Conservation (phyloP, 441 rosid species). For the Biscutella laevigata region DNA sequence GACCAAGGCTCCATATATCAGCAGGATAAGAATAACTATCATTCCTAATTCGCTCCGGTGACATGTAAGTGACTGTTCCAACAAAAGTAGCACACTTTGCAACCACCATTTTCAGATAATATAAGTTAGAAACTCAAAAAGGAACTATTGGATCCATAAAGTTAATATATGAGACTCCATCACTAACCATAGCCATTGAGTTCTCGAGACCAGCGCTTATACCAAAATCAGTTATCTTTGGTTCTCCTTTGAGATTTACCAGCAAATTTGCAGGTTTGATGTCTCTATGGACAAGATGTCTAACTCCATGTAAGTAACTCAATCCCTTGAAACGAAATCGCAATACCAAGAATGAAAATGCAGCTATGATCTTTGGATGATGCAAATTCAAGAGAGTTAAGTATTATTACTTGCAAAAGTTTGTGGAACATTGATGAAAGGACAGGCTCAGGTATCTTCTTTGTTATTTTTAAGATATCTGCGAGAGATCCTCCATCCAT, state of each 20-base stretch:
- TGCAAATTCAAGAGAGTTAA: background rate
- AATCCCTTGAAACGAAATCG: slow-evolving; percentile 40
- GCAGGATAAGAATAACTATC: slow-evolving; percentile 87
- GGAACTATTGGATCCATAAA: background rate
- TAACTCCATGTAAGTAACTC: slow-evolving; percentile 74
- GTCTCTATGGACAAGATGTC: slow-evolving; percentile 89
- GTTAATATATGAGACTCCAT: background rate
- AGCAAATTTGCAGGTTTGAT: slow-evolving; percentile 96
- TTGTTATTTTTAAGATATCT: slow-evolving; percentile 52
- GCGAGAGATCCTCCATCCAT: slow-evolving; percentile 94
- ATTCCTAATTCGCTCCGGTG: slow-evolving; percentile 80
- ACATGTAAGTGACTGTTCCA: slow-evolving; percentile 98
- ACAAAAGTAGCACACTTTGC: slow-evolving; percentile 92
- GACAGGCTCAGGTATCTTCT: slow-evolving; percentile 71
- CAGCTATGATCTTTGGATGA: too few relatives aligned
- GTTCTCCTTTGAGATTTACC: slow-evolving; percentile 86
- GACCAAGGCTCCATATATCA: slow-evolving; percentile 97
- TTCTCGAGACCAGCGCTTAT: slow-evolving; percentile 91
- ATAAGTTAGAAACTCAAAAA: slow-evolving; percentile 1
- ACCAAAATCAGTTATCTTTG: slow-evolving; percentile 92
- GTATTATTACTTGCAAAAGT: slow-evolving; percentile 54
- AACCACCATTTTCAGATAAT: slow-evolving; percentile 16
- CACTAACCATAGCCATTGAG: slow-evolving; percentile 84
- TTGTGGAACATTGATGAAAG: slow-evolving; percentile 80
- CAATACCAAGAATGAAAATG: background rate